Evolutionary conservation across 208 protist species (phyloP).

Genomic region (Herpetomonas samuelpessoai): DNA sequence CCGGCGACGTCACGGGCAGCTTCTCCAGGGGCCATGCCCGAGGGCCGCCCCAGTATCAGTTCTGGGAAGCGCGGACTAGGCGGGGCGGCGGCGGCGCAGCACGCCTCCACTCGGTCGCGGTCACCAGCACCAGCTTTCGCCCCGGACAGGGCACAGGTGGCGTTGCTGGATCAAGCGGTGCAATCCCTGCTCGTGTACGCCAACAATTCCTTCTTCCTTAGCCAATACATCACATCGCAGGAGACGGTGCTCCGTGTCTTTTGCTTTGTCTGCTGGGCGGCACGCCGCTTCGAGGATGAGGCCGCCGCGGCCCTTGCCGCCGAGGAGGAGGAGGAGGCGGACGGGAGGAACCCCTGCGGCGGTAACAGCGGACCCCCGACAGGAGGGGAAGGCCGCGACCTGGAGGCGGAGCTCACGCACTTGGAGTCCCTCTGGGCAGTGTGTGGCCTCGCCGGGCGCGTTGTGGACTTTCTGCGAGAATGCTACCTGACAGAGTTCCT

Average conservation of each 20-base stretch:
- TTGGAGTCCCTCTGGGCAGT: constrained; percentile 36
- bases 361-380: background rate
- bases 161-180: constrained; percentile 61
- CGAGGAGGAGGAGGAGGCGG: constrained; percentile 7
- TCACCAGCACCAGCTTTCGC: constrained; percentile 30
- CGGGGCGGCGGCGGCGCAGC: no score
- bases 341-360: background rate
- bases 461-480: constrained; percentile 45
- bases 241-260: constrained; percentile 47
- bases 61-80: background rate
- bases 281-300: constrained; percentile 44
- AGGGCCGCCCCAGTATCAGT: background rate
- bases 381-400: constrained; percentile 20
- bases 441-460: constrained; percentile 43
- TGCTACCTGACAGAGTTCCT: constrained; percentile 84
- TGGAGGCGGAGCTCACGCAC: constrained; percentile 50
- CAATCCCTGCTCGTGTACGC: constrained; percentile 78
- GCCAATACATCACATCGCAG: constrained; percentile 49
- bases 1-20: background rate
- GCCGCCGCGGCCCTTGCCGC: constrained; percentile 10
- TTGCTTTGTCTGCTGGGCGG: constrained; percentile 61
- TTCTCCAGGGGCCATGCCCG: background rate
- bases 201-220: constrained; percentile 63
- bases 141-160: constrained; percentile 32
- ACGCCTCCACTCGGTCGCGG: background rate